A percentile compares a stretch with the other conserved stretches of the same genome.
phyloP scores from a whole-genome alignment of 2,329 filamentous ascomycete genomes.

The Pseudogymnoascus sp. region DNA sequence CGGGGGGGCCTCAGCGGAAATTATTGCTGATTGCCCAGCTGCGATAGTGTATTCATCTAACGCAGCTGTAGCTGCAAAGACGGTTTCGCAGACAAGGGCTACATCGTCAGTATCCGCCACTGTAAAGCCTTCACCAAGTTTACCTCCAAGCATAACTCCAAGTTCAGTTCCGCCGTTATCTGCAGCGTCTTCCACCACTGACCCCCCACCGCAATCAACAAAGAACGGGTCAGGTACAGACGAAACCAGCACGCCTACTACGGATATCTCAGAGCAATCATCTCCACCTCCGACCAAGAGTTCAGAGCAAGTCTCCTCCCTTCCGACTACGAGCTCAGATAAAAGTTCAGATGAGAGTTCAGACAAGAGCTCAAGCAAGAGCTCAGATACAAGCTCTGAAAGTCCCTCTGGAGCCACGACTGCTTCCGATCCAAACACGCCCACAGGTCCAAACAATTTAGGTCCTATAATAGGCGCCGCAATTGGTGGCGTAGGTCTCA shows the following conservation, averaged over 20 bases:
- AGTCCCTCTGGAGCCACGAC: no score
- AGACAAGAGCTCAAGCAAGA: no score
- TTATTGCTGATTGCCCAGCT: slow-evolving; percentile 13
- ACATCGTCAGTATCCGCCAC: slow-evolving; percentile 8
- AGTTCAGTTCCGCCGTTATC: slow-evolving; percentile 9
- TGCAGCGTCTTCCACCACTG: slow-evolving; percentile 2
- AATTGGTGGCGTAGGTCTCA: no score
- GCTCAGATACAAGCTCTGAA: no score
- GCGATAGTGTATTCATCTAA: slow-evolving; percentile 14
- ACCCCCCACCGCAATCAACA: not conserved
- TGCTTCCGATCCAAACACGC: no score
- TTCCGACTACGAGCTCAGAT: no score
- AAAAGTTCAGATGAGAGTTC: no score
- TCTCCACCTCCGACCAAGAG: no score
- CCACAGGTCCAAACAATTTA: no score
- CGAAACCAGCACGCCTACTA: not conserved
- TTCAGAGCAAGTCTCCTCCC: no score
- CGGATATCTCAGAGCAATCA: not conserved
- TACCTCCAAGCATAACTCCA: slow-evolving; percentile 14
- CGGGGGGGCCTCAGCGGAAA: slow-evolving; percentile 2
- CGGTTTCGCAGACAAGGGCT: slow-evolving; percentile 22
- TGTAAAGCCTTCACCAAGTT: slow-evolving; percentile 11
- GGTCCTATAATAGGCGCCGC: no score
- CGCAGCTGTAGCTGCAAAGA: slow-evolving; percentile 9
- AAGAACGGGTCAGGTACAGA: not conserved